A percentile compares a stretch with the other conserved stretches of the same genome.
Evolutionary conservation across 768 basidiomycete genomes (phyloP).

Genomic region (Podaxis sp.): DNA sequence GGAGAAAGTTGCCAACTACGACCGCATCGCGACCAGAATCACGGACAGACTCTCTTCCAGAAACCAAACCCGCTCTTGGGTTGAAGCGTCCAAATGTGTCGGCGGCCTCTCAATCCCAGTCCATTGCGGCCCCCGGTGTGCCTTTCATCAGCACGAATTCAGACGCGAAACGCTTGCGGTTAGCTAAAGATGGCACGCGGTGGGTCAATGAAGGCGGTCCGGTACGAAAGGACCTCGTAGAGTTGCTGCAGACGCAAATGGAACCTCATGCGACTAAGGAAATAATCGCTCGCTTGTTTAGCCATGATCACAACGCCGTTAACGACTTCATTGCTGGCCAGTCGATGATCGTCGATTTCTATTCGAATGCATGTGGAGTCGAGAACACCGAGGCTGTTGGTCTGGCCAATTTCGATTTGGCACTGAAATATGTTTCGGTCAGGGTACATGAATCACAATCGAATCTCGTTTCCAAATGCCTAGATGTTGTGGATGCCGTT

Average conservation of each 20-base stretch:
- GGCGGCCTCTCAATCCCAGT: conserved; percentile 23
- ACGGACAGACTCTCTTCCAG: conserved; percentile 40
- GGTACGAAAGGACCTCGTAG: conserved; percentile 83
- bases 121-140: conserved; percentile 26
- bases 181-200: conserved; percentile 71
- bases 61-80: conserved; percentile 32
- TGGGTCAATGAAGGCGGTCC: conserved; percentile 89
- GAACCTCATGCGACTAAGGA: conserved; percentile 79
- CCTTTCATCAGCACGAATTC: conserved; percentile 53
- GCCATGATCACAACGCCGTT: conserved; percentile 92
- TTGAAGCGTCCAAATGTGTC: conserved; percentile 29
- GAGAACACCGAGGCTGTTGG: conserved; percentile 62
- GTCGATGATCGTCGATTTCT: conserved; percentile 72
- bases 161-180: conserved; percentile 63
- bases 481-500: conserved; percentile 83
- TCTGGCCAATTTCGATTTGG: conserved; percentile 86
- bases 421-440: conserved; percentile 91
- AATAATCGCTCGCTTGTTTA: conserved; percentile 77
- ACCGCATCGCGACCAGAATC: conserved; percentile 48
- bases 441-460: conserved; percentile 90
- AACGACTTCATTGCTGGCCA: conserved; percentile 89
- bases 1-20: conserved; percentile 69
- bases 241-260: conserved; percentile 89
- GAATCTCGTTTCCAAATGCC: conserved; percentile 80
- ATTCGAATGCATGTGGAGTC: conserved; percentile 53